Percentiles rank a stretch among this genome's conserved stretches.
Conservation (phyloP, 2,329 filamentous ascomycete species). For the Curvularia sp. region DNA sequence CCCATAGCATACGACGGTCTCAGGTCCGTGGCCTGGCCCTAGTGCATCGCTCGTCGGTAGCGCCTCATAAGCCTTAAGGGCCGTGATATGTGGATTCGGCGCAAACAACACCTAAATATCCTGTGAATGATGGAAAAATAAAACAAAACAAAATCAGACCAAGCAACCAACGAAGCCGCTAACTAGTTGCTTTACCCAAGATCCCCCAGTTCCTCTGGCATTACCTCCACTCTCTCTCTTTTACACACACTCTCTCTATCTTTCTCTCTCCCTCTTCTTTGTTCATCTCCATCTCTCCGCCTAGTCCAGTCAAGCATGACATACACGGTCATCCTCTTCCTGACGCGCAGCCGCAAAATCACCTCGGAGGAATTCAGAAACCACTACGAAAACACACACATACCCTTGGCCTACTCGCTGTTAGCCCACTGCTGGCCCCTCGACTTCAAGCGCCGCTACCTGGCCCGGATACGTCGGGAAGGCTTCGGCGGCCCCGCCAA, state of each 20-base stretch:
- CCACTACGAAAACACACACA: slow-evolving; percentile 39
- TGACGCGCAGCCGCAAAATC: slow-evolving; percentile 33
- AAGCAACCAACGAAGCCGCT: background rate
- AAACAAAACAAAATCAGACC: background rate
- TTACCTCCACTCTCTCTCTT: background rate
- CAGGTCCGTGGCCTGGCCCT: slow-evolving; percentile 15
- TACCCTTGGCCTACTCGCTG: slow-evolving; percentile 35
- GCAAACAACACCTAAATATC: background rate
- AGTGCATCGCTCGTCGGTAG: background rate
- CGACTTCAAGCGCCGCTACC: slow-evolving; percentile 35
- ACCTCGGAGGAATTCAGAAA: slow-evolving; percentile 38
- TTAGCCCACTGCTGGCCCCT: slow-evolving; percentile 30
- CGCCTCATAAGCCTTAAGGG: background rate
- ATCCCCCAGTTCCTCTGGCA: background rate
- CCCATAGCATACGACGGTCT: slow-evolving; percentile 13
- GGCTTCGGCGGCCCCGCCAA: slow-evolving; percentile 39
- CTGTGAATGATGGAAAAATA: background rate
- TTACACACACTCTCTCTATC: background rate
- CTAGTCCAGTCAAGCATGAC: slow-evolving; percentile 25
- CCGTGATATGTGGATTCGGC: background rate
- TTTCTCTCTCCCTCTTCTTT: background rate
- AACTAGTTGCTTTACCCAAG: background rate
- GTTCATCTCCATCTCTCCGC: background rate
- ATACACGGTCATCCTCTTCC: slow-evolving; percentile 37
- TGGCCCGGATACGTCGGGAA: slow-evolving; percentile 35